Evolutionary conservation across 2,329 filamentous ascomycete species (phyloP).

Genomic region (Myrmaecium sp.): DNA sequence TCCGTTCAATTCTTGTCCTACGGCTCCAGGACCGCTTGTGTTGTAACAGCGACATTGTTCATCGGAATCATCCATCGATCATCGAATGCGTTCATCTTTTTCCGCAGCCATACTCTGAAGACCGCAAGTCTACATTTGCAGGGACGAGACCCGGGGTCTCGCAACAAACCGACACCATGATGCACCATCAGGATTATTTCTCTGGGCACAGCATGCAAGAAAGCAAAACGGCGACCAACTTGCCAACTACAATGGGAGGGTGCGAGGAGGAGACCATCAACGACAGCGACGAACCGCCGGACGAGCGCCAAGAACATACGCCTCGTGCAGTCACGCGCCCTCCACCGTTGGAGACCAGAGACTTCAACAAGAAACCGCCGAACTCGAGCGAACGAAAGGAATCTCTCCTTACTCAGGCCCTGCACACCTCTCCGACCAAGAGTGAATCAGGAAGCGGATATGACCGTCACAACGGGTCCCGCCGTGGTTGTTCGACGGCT

Average conservation of each 20-base stretch:
- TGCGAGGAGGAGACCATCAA: constrained; percentile 39
- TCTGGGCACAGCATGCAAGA: constrained; percentile 15
- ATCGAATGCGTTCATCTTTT: neutral
- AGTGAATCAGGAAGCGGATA: constrained; percentile 26
- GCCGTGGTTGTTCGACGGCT: constrained; percentile 31
- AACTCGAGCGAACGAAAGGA: constrained; percentile 43
- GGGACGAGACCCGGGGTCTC: neutral
- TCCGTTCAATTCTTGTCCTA: constrained; percentile 3
- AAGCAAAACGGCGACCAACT: constrained; percentile 10
- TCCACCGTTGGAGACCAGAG: constrained; percentile 15
- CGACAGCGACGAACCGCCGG: constrained; percentile 81
- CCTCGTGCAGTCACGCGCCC: constrained; percentile 22
- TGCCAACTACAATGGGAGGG: constrained; percentile 9
- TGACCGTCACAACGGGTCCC: constrained; percentile 13
- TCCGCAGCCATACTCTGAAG: neutral
- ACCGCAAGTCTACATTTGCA: neutral
- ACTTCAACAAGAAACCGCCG: constrained; percentile 30
- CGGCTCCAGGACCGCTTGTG: neutral
- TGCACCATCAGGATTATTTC: constrained; percentile 15
- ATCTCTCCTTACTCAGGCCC: constrained; percentile 74
- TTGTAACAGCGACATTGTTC: neutral
- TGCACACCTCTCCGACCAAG: constrained; percentile 36
- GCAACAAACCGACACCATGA: constrained; percentile 10
- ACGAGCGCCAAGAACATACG: constrained; percentile 38
- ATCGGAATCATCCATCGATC: neutral